Evolutionary conservation across 495 filamentous ascomycete species (phyloP), one percentile per base, ranked within the genome.

Genomic region (Astrocystis sublimbata): DNA sequence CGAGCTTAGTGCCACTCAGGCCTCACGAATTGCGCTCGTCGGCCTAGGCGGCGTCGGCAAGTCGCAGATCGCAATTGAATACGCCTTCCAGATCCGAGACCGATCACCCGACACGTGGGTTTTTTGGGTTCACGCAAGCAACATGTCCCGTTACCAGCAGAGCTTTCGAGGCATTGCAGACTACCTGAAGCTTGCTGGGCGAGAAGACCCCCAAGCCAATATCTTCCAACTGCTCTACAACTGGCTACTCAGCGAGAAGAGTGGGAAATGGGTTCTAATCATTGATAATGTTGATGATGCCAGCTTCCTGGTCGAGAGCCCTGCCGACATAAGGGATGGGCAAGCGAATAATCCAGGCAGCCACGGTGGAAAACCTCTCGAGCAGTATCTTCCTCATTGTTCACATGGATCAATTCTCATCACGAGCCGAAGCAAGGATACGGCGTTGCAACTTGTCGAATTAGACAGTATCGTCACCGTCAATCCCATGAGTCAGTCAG

Each of bases 281-380:
- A 51, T 82, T 30, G 78, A 83, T 65, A 84, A 80, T 60, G 73
- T 70, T 28, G 78, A 83, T 60, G 68, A 75, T 66, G 28, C 38
- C 38, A 63, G 71, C 31, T 47, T 78, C 3, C 68, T 76, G 38
- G 61, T 54, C 46, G 26, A 45, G 41, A 15, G 40, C 17, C 6
- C 52, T 28, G 55, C 45, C 45, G 33, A 36, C 33, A 6, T 6
- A 6, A 13, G 33, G 13, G 40, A 65, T 24, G 21, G 15, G 24
- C 35, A 41, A 31, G 35, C 41, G 10, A 51, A 24, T 13, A 43
- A 36, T 53, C 52, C 68, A 66, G 70, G 4, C 13, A n/a, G 21
- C 3, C 12, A 31, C 10, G 24, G 68, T 21, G 70, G 71, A 23
- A 61, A 76, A 28, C 36, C 45, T 12, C 64, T 79, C 7, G 62